Percentiles rank a stretch among this genome's conserved stretches.
phyloP scores from a whole-genome alignment of 805 yeast genomes.

The Sugiyamaella marilandica region DNA sequence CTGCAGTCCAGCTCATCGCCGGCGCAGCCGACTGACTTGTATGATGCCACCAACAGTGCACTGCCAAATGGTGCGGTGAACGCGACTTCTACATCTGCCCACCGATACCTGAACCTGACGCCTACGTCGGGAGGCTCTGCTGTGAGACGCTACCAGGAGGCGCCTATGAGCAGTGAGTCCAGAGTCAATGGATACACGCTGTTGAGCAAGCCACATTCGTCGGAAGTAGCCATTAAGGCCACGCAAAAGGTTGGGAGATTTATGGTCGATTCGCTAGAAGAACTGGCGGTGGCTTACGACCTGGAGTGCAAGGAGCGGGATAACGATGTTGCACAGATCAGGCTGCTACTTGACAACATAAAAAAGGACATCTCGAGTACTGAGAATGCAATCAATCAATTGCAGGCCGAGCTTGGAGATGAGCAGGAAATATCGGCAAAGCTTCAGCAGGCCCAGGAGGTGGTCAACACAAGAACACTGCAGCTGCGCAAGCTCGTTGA shows the following conservation, averaged over 20 bases:
- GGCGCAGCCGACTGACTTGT: constrained; percentile 11
- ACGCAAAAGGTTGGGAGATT: constrained; percentile 41
- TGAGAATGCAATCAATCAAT: constrained; percentile 30
- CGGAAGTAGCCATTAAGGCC: constrained; percentile 53
- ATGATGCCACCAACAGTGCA: neutral
- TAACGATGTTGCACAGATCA: constrained; percentile 47
- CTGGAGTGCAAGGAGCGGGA: constrained; percentile 51
- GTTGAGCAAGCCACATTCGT: constrained; percentile 37
- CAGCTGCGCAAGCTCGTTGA: constrained; percentile 47
- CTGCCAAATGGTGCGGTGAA: neutral
- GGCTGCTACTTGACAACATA: constrained; percentile 39
- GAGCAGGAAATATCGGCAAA: constrained; percentile 22
- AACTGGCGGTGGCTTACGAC: constrained; percentile 47
- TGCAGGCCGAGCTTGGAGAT: constrained; percentile 30
- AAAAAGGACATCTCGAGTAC: constrained; percentile 38
- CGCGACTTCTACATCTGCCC: neutral
- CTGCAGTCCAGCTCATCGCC: constrained; percentile 24
- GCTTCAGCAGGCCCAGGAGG: constrained; percentile 25
- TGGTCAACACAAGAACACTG: constrained; percentile 29
- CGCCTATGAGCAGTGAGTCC: neutral
- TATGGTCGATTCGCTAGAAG: constrained; percentile 32
- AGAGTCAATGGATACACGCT: neutral
- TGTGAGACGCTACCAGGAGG: neutral
- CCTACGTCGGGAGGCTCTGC: constrained; percentile 4
- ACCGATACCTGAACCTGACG: neutral